Percentiles rank a stretch among this genome's conserved stretches.
phyloP scores from a whole-genome alignment of 108 stramenopile genomes.

The Parmales sp. region DNA sequence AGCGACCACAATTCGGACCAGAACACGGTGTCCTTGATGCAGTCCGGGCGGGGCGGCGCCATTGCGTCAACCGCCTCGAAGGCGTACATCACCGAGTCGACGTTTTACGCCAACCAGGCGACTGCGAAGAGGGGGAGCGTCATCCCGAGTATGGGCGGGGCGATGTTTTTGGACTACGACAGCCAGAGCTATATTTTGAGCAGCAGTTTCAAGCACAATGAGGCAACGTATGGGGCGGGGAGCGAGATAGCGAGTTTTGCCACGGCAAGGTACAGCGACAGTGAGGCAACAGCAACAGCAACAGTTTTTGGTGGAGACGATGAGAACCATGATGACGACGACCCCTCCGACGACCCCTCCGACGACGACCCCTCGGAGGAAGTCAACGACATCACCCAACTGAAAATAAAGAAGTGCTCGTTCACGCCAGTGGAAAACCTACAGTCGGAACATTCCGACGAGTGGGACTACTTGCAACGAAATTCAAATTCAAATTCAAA shows the following conservation, averaged over 20 bases:
- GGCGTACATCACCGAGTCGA: not conserved
- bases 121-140: not conserved
- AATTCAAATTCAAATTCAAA: too few species aligned
- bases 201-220: not conserved
- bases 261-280: not conserved
- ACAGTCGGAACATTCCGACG: too few species aligned
- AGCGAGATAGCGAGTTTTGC: not conserved
- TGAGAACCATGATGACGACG: not conserved
- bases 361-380: not conserved
- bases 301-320: too few species aligned
- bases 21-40: not conserved
- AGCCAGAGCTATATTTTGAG: not conserved
- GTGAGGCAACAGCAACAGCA: not conserved
- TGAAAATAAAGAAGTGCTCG: too few species aligned
- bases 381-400: too few species aligned
- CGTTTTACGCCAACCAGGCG: not conserved
- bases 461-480: too few species aligned
- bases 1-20: not conserved
- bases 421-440: too few species aligned
- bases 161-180: not conserved
- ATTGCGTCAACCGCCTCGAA: not conserved
- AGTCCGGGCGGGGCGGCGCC: slow-evolving; percentile 1
- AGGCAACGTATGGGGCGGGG: not conserved
- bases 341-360: not conserved
- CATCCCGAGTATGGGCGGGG: not conserved